Evolutionary conservation across 768 basidiomycete species (phyloP), one percentile per base, ranked within the genome.

Genomic region (Mycena belliarum): DNA sequence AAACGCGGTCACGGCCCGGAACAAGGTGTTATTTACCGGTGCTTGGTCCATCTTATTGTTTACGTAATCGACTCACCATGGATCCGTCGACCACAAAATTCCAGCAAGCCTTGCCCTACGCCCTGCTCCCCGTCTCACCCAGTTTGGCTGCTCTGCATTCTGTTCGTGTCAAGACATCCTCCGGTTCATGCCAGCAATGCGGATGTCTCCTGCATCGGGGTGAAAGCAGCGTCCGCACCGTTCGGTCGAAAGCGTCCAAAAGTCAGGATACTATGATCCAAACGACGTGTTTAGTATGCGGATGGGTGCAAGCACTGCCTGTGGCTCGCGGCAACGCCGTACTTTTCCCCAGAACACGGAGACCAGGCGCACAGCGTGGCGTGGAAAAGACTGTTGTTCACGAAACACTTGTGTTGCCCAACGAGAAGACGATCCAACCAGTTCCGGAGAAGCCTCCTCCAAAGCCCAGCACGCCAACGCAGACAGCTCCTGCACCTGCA

Each of bases 131-230:
- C 4, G 63, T 81, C 35, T 85, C 87, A 3, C 79, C 85, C 10
- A 46, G 75, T 32, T 80, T 91, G 46, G 81, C 89, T 15, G 87
- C 89, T 37, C 73, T 87, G 26, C 88, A 91, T 66, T 69, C 79
- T 0, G 65, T 74, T 15, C 78, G 82, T 45, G 70, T 72, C 18
- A 72, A 68, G 46, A 49, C 65, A 8, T 59, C 74, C 46, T 68
- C 69, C 42, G 58, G 57, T 41, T 28, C 66, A 33, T 50, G 53
- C 64, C 47, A 29, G 0, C 54, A 56, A 42, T 90, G 89, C 63
- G 87, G 86, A 29, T 65, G 76, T 11, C 76, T 76, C 57, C 73
- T 79, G 20, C 72, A 79, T 51, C 67, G 73, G 52, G 77, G 77
- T 60, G 66, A 76, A 55, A 74, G 73, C 37, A 64, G 69, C 57